These are phyloP conservation scores for Centaurea solstitialis DNA, from an alignment of 129 eudicot species.

Conservation along the genomic window DNA sequence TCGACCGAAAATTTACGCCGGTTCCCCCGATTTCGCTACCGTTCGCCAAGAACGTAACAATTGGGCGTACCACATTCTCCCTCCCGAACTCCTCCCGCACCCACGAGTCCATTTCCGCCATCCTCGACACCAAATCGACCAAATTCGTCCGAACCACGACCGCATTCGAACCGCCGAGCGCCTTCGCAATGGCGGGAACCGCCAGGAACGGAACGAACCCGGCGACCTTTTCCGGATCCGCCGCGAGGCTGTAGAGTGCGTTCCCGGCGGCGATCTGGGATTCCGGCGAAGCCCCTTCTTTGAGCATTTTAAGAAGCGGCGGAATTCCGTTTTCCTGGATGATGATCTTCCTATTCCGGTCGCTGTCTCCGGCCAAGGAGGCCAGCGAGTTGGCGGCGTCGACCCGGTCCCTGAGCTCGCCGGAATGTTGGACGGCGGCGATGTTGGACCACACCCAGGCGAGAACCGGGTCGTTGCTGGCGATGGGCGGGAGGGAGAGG, in stretches of 20 bases:
- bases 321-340: slow-evolving; percentile 68
- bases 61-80: slow-evolving; percentile 60
- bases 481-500: slow-evolving; percentile 70
- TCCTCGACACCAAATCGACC: slow-evolving; percentile 55
- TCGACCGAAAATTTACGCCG: slow-evolving; percentile 28
- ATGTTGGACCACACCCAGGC: slow-evolving; percentile 80
- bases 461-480: slow-evolving; percentile 68
- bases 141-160: slow-evolving; percentile 47
- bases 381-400: slow-evolving; percentile 66
- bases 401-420: slow-evolving; percentile 42
- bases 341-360: slow-evolving; percentile 61
- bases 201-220: slow-evolving; percentile 41
- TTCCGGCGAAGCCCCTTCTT: slow-evolving; percentile 58
- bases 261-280: slow-evolving; percentile 61
- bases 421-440: slow-evolving; percentile 54
- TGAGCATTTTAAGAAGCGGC: slow-evolving; percentile 60
- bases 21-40: slow-evolving; percentile 40
- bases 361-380: slow-evolving; percentile 51
- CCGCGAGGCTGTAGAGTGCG: slow-evolving; percentile 46
- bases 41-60: slow-evolving; percentile 47
- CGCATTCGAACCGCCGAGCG: slow-evolving; percentile 42
- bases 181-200: slow-evolving; percentile 44
- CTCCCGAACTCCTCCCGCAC: slow-evolving; percentile 76
- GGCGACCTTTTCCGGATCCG: slow-evolving; percentile 42
- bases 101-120: slow-evolving; percentile 48